Evolutionary conservation across 2,329 filamentous ascomycete species (phyloP).

Genomic region (Fusarium musae): DNA sequence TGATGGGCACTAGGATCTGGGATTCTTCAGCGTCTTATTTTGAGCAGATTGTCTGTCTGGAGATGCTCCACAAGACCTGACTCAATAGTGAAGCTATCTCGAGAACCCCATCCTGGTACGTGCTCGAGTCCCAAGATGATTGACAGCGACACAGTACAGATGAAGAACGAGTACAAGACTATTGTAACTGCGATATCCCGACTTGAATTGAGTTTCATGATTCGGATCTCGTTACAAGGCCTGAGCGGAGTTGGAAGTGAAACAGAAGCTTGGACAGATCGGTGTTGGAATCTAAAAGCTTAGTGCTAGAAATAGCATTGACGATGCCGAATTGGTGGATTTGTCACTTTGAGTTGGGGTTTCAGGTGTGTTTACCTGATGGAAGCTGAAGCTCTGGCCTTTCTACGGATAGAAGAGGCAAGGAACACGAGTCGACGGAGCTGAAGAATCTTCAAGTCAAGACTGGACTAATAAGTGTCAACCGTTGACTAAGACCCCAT

Average conservation of each 20-base stretch:
- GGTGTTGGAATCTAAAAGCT: not conserved
- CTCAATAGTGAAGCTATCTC: conserved; percentile 8
- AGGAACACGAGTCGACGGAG: not conserved
- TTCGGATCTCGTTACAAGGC: not conserved
- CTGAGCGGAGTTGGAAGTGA: conserved; percentile 9
- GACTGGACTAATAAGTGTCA: not conserved
- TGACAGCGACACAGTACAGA: conserved; percentile 11
- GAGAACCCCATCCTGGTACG: conserved; percentile 3
- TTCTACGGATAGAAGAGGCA: not conserved
- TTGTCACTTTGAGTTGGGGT: not conserved
- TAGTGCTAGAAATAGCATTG: not conserved
- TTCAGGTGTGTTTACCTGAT: not conserved
- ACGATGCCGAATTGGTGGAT: not conserved
- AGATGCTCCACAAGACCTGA: conserved; percentile 3
- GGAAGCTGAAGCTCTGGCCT: not conserved
- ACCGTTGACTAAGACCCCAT: not conserved
- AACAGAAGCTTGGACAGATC: conserved; percentile 9
- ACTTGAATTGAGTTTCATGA: not conserved
- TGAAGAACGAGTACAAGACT: not conserved
- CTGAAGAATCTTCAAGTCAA: not conserved
- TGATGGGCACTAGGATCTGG: conserved; percentile 20
- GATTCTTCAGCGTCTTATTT: not conserved
- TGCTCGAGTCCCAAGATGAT: conserved; percentile 11
- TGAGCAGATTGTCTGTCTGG: not conserved
- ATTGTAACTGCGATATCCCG: conserved; percentile 1